A percentile compares a stretch with the other conserved stretches of the same genome.
Evolutionary conservation across 306 rosid species (phyloP).

Genomic region (Cucumis sativus): Cucumber_9930_V3 NC_026660.2:23730501-23731000

Average conservation of each 20-base stretch:
- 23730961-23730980: neutral
- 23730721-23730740: neutral
- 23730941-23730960: neutral
- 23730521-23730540: neutral
- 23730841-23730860: neutral
- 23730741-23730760: neutral
- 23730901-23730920: neutral
- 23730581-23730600: too few species aligned
- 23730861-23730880: neutral
- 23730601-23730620: neutral
- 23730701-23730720: neutral
- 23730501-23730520: too few species aligned
- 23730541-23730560: neutral
- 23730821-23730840: neutral
- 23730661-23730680: neutral
- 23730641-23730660: neutral
- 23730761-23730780: neutral
- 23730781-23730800: neutral
- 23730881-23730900: neutral
- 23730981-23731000: neutral
- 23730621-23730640: neutral
- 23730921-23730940: slow-evolving; percentile 2
- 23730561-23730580: too few species aligned
- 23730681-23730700: neutral
- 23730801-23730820: neutral